Base-by-base conservation (phyloP, 106 monocot genomes). In the Dioscorea dumetorum region DNA sequence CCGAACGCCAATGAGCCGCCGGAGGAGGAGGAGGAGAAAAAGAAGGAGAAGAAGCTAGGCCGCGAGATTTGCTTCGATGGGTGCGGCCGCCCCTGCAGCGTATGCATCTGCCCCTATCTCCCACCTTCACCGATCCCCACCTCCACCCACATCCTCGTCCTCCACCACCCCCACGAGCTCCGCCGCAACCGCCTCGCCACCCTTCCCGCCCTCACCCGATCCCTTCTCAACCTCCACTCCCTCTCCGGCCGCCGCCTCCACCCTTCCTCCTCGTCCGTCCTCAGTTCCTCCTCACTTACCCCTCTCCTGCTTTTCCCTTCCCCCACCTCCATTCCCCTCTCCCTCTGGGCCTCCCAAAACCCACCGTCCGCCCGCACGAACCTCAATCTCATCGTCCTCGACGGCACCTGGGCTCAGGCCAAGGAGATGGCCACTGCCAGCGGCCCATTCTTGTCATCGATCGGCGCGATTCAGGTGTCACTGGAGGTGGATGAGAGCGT, bases 361-460 rank as follows among this genome's bases (percentile, higher is more conserved):
- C 68, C 22, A 60, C 63, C 22, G 16, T 68, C 23, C 68, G 63
- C 34, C 57, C 73, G 19, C 53, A 33, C 28, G 57, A 58, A 52
- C 61, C 19, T 74, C 41, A 70, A 80, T 1, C 77, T 90, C 17
- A 63, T 90, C 57, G 81, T 80, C 12, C 78, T 95, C 83, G 95
- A 95, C 62, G 95, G 88, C 24, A 95, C 95, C 31, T 95, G 95
- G 95, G 79, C 21, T 65, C 85, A 91, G 69, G 95, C 88, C 2
- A 79, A 63, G 73, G 95, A 95, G 80, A 95, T 95, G 94, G 87
- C 74, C 35, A 49, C 60, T 12, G 91, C 90, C 15, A 95, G 90
- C 81, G 0, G 77, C 22, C 74, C 81, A 1, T 83, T 88, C 68
- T 64, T 95, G 62, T 63, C 50, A 58, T 63, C 50, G 9, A 20